Evolutionary conservation across 2,329 filamentous ascomycete genomes (phyloP), one percentile per base, ranked within the genome.

Genomic region (Colletotrichum lupini): DNA sequence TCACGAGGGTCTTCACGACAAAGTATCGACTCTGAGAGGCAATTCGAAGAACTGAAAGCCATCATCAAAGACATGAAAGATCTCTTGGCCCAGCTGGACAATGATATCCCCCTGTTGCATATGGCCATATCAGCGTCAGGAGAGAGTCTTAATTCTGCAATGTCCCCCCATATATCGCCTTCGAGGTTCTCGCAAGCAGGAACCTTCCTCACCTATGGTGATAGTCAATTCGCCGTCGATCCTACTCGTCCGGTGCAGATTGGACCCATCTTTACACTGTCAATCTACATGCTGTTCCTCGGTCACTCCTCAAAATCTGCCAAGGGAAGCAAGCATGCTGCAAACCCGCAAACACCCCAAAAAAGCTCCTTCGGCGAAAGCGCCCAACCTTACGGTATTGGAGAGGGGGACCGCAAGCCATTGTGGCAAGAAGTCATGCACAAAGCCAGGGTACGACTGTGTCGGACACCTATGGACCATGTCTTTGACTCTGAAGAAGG

Each of bases 391-490:
- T 87, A 87, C 59, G 86, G 85, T 0, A 57, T 87, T 9, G 83
- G 81, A 83, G 89, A 77, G 77, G 92, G 76, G 80, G 93, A 83
- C 82, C 92, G 83, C 86, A 89, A 87, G 76, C 87, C 95, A 0
- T 93, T 95, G 0, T 98, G 97, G 97, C 97, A 98, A 80, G 96
- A 99, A 81, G 95, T 97, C 53, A 92, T 98, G 74, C 95, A 98
- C 84, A 99, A 98, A 81, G 94, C 95, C 22, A 90, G 92, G 52
- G 91, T 98, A 14, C 94, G 95, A 71, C 86, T 99, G 12, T 89
- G 93, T 77, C 89, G 95, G 60, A 89, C 94, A 0, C 93, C 92
- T 0, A 82, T 92, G 37, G 85, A 75, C 26, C 63, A 75, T 55
- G 81, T 88, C 0, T 88, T 90, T 74, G 82, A 87, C 73, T 77